Evolutionary conservation across 2,329 filamentous ascomycete species (phyloP).

Genomic region (Fusarium sororula): DNA sequence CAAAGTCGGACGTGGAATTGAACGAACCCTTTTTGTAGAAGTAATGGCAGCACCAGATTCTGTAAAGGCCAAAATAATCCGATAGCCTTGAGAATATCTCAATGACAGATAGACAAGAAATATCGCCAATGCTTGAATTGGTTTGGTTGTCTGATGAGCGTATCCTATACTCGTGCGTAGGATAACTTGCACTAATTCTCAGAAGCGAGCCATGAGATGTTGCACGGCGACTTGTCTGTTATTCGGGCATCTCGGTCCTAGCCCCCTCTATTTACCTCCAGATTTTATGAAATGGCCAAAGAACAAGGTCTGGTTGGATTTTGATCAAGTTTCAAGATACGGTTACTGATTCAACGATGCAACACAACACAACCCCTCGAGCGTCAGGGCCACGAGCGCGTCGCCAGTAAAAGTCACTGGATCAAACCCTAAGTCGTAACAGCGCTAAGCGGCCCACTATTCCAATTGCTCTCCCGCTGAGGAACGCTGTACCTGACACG

Average conservation of each 20-base stretch:
- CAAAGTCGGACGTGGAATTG: background rate
- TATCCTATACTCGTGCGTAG: accelerated
- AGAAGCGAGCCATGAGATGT: no score
- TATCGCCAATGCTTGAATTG: accelerated
- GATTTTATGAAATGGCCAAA: no score
- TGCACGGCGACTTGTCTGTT: no score
- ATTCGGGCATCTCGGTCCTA: accelerated
- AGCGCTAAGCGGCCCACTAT: background rate
- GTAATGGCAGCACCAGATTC: no score
- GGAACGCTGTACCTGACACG: background rate
- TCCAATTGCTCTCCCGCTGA: background rate
- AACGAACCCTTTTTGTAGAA: accelerated
- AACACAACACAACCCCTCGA: background rate
- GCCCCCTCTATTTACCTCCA: accelerated
- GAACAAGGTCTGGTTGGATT: accelerated
- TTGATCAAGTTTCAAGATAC: accelerated
- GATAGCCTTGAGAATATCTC: background rate
- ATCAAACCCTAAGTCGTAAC: background rate
- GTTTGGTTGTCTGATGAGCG: no score
- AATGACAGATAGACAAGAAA: accelerated
- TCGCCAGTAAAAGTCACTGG: background rate
- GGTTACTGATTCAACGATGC: background rate
- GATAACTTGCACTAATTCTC: no score
- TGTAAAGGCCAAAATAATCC: accelerated
- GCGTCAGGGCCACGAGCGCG: background rate